Percentiles rank a stretch among this genome's conserved stretches.
Conservation (phyloP, 2,329 filamentous ascomycete genomes). For the Calonectria pseudoreteaudii region DNA sequence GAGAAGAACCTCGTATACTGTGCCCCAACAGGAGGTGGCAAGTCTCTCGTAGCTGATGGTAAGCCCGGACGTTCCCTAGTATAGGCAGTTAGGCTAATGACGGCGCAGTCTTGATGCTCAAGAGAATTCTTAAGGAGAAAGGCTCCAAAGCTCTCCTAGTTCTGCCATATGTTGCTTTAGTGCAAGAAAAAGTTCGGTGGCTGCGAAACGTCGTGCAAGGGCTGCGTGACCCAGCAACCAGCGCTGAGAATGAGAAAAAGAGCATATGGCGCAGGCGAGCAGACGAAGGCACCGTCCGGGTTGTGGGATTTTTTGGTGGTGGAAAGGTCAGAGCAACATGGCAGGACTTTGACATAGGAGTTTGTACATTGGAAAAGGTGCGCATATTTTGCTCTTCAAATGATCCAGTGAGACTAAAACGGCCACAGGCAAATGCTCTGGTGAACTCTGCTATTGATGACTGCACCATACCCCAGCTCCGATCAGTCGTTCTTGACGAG, state of each 20-base stretch:
- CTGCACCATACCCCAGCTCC: conserved; percentile 72
- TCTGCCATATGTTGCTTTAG: conserved; percentile 81
- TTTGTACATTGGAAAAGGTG: conserved; percentile 83
- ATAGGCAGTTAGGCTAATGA: conserved; percentile 27
- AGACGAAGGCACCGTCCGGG: conserved; percentile 69
- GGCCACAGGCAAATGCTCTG: conserved; percentile 74
- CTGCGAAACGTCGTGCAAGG: conserved; percentile 74
- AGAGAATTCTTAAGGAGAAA: conserved; percentile 72
- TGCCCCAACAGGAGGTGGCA: conserved; percentile 82
- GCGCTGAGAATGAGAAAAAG: conserved; percentile 48
- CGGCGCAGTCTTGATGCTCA: conserved; percentile 75
- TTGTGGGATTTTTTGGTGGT: conserved; percentile 81
- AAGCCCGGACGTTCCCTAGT: conserved; percentile 30
- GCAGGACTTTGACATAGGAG: conserved; percentile 81
- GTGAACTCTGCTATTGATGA: conserved; percentile 81
- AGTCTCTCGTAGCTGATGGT: conserved; percentile 77
- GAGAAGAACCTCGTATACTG: conserved; percentile 81
- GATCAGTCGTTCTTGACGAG: conserved; percentile 79
- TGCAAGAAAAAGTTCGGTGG: conserved; percentile 84
- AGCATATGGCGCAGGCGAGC: conserved; percentile 66
- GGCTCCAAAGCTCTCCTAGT: conserved; percentile 77
- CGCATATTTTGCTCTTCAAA: neutral
- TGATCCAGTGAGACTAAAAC: conserved; percentile 5
- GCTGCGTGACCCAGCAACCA: conserved; percentile 56
- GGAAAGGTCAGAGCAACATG: conserved; percentile 75